These are phyloP conservation scores for Mikania micrantha DNA, from an alignment of 129 eudicot genomes.

Conservation along the genomic window DNA sequence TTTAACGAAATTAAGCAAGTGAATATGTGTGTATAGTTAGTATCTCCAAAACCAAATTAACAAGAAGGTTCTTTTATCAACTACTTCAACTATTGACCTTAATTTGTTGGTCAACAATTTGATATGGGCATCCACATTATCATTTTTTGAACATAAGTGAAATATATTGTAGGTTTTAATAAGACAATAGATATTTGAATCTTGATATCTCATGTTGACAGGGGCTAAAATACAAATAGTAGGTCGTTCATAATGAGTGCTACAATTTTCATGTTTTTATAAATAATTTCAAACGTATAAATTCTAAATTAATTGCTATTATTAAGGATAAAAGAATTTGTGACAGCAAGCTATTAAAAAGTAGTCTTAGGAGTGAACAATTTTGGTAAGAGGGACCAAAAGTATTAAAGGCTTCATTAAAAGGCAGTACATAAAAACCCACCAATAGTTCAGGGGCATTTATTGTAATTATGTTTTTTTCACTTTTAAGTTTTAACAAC, in stretches of 20 bases:
- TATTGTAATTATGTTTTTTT: neutral
- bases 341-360: slow-evolving; percentile 2
- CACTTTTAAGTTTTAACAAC: slow-evolving; percentile 17
- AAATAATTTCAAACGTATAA: too few species aligned
- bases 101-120: neutral
- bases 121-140: neutral
- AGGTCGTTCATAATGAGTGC: neutral
- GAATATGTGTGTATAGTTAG: neutral
- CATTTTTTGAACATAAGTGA: too few species aligned
- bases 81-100: neutral
- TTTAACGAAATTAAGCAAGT: neutral
- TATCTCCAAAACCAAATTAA: neutral
- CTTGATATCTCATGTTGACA: neutral
- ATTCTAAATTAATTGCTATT: too few species aligned
- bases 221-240: neutral
- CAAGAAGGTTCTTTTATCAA: neutral
- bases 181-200: neutral
- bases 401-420: neutral
- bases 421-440: slow-evolving; percentile 9
- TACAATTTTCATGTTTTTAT: too few species aligned
- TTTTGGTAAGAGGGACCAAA: slow-evolving; percentile 6
- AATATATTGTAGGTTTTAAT: neutral
- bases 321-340: too few species aligned
- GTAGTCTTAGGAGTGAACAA: neutral
- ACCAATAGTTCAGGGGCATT: slow-evolving; percentile 12